Evolutionary conservation across 148 eudicot genomes (phyloP).

Genomic region (Silene uniflora): DNA sequence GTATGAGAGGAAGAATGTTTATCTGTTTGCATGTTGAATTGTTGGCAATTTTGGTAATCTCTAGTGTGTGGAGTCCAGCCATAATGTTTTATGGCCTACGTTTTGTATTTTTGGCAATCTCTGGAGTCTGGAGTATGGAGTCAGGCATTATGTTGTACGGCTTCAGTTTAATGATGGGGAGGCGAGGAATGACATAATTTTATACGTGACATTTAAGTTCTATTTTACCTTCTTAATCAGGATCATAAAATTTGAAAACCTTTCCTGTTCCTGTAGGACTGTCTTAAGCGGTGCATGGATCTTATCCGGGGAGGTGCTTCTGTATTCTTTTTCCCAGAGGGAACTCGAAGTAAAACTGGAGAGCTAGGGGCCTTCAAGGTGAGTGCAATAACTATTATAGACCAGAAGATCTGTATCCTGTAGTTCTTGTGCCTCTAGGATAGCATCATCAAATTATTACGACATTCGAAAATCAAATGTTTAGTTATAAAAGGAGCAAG

Average conservation of each 20-base stretch:
- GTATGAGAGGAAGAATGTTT: not conserved
- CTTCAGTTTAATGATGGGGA: not conserved
- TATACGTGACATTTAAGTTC: not conserved
- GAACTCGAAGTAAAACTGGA: slow-evolving; percentile 91
- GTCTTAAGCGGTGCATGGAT: slow-evolving; percentile 80
- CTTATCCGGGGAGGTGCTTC: slow-evolving; percentile 80
- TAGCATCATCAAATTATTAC: not conserved
- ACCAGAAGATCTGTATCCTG: not conserved
- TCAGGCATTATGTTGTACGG: not conserved
- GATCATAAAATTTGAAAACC: not conserved
- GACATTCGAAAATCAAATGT: not conserved
- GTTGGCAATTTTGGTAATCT: not conserved
- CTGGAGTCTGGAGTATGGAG: slow-evolving; percentile 8
- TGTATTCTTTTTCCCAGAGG: slow-evolving; percentile 95
- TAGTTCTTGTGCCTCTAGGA: not conserved
- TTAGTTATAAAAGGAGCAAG: not conserved
- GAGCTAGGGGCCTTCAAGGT: slow-evolving; percentile 88
- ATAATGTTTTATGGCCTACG: not conserved
- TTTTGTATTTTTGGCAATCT: not conserved
- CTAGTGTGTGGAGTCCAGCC: not conserved
- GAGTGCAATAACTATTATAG: slow-evolving; percentile 10
- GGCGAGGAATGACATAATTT: too few relatives aligned
- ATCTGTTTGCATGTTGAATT: not conserved
- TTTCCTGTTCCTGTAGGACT: slow-evolving; percentile 46
- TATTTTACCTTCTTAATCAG: not conserved